Evolutionary conservation across 495 filamentous ascomycete species (phyloP).

Genomic region (Usnea hakonensis): DNA sequence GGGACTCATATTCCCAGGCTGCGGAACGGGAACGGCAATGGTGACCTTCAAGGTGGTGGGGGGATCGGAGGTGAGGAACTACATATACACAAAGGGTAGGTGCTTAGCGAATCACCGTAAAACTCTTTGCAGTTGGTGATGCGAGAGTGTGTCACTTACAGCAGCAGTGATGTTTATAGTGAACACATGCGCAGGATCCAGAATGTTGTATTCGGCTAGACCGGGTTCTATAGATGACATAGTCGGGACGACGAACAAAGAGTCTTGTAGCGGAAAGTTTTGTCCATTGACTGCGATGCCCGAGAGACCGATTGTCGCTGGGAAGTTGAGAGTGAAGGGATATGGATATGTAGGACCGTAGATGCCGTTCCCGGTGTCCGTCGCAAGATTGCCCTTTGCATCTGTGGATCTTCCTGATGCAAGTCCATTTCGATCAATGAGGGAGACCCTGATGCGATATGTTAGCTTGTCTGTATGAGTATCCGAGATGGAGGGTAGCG

Average conservation of each 20-base stretch:
- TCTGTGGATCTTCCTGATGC: neutral
- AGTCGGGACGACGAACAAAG: conserved; percentile 1
- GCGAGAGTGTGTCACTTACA: neutral
- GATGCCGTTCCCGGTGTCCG: conserved; percentile 8
- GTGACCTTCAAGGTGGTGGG: neutral
- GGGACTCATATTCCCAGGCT: conserved; percentile 1
- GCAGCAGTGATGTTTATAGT: conserved; percentile 8
- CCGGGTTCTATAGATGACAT: conserved; percentile 3
- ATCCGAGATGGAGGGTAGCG: too few species aligned
- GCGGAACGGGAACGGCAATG: neutral
- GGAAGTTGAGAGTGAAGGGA: conserved; percentile 9
- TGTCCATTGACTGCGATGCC: conserved; percentile 3
- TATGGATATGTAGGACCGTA: conserved; percentile 15
- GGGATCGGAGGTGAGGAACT: neutral
- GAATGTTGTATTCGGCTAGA: neutral
- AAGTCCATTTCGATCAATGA: conserved; percentile 1
- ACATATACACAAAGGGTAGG: too few species aligned
- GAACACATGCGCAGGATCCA: neutral
- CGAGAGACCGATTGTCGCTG: conserved; percentile 5
- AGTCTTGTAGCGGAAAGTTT: conserved; percentile 2
- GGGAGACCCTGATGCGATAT: neutral
- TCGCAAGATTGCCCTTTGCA: neutral
- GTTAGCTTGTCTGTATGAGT: neutral
- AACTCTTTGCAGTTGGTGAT: neutral
- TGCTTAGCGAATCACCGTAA: neutral